Percentiles rank a stretch among this genome's conserved stretches.
phyloP scores from a whole-genome alignment of 495 filamentous ascomycete genomes.

The Lasiosphaeris hirsuta region DNA sequence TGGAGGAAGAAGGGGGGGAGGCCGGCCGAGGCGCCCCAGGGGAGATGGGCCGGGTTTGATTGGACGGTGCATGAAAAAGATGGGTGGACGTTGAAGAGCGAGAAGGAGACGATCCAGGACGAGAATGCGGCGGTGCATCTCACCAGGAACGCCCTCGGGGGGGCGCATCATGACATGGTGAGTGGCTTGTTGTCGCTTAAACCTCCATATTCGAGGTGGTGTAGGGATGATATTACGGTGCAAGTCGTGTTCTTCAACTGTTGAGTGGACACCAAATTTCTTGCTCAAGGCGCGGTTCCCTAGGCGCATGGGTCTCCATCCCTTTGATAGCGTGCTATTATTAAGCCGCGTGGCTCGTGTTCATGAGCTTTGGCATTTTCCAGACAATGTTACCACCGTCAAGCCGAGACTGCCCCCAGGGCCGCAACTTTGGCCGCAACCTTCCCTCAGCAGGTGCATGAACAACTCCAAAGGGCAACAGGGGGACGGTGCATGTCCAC shows the following conservation, averaged over 20 bases:
- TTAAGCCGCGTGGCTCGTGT: no score
- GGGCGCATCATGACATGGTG: constrained; percentile 54
- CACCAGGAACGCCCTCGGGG: constrained; percentile 59
- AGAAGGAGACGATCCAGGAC: constrained; percentile 43
- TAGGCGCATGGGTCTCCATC: neutral
- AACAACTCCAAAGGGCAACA: no score
- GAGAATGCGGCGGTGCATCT: constrained; percentile 63
- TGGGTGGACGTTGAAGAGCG: constrained; percentile 23
- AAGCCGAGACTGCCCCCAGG: no score
- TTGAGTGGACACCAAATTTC: neutral
- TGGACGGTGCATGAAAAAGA: constrained; percentile 10
- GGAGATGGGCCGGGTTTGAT: constrained; percentile 1
- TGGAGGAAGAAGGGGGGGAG: constrained; percentile 18
- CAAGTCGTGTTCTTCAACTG: constrained; percentile 59
- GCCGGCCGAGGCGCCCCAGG: neutral
- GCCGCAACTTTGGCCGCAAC: no score
- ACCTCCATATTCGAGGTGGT: constrained; percentile 46
- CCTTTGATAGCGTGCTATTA: neutral
- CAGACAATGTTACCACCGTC: no score
- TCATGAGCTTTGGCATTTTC: no score
- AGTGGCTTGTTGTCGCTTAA: constrained; percentile 47
- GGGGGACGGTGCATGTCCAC: no score
- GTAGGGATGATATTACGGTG: constrained; percentile 59
- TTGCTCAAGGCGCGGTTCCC: neutral
- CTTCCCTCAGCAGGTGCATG: no score